These are phyloP conservation scores for Botrytis hyacinthi DNA, from an alignment of 2,329 filamentous ascomycete species.

Conservation along the genomic window DNA sequence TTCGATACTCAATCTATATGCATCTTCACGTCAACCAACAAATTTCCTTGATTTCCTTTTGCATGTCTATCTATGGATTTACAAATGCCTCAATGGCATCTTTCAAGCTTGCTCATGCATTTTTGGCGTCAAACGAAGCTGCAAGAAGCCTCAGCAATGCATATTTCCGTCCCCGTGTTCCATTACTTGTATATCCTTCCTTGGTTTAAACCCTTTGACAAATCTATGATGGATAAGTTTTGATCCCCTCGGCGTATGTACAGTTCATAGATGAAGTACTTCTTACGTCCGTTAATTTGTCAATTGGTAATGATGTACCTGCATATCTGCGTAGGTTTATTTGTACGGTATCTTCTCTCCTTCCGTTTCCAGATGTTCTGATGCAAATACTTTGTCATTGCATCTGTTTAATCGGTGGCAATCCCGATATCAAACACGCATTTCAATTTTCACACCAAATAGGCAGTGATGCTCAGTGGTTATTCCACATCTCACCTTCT, in stretches of 20 bases:
- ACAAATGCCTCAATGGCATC: not conserved
- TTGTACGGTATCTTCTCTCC: too few relatives aligned
- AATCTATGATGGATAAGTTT: constrained; percentile 6
- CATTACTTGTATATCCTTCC: constrained; percentile 4
- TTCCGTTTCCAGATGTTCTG: not conserved
- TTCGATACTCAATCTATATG: not conserved
- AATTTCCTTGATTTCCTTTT: not conserved
- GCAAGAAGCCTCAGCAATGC: constrained; percentile 6
- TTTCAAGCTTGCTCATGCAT: constrained; percentile 2
- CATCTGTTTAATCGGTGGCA: not conserved
- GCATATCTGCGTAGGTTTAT: not conserved
- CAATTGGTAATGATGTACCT: constrained; percentile 6
- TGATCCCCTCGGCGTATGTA: not conserved
- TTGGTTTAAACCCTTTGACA: not conserved
- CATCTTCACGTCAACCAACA: constrained; percentile 2
- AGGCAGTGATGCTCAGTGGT: not conserved
- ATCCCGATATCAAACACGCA: not conserved
- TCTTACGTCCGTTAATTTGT: constrained; percentile 3
- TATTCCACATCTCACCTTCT: not conserved
- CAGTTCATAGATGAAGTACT: not conserved
- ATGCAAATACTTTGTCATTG: not conserved
- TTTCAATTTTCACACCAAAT: not conserved
- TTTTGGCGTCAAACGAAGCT: constrained; percentile 9
- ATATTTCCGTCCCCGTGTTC: not conserved
- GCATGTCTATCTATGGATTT: not conserved